Percentiles rank a stretch among this genome's conserved stretches.
Evolutionary conservation across 2,329 filamentous ascomycete genomes (phyloP).

Genomic region (Ophiosphaerella herpotricha): DNA sequence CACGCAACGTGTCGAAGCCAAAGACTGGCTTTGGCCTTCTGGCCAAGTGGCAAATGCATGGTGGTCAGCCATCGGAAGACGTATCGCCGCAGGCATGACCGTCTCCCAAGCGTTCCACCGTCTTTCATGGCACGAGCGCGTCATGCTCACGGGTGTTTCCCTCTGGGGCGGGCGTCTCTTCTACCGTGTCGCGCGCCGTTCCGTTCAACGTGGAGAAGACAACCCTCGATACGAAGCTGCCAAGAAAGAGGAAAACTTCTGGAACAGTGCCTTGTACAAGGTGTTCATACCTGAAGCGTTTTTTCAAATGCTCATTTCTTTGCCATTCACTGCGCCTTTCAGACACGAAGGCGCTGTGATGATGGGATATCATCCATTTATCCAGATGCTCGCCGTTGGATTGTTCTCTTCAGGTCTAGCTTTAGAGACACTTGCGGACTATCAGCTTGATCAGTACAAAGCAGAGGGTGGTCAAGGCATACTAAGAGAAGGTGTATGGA

Average conservation of each 20-base stretch:
- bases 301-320: constrained; percentile 60
- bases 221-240: constrained; percentile 59
- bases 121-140: constrained; percentile 59
- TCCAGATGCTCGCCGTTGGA: constrained; percentile 54
- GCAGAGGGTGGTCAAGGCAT: constrained; percentile 49
- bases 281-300: constrained; percentile 63
- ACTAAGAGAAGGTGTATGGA: constrained; percentile 64
- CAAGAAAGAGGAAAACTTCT: constrained; percentile 60
- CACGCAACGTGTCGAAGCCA: constrained; percentile 62
- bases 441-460: constrained; percentile 59
- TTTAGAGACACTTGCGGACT: constrained; percentile 62
- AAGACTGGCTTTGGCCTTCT: constrained; percentile 64
- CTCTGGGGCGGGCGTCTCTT: constrained; percentile 63
- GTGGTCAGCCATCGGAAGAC: constrained; percentile 63
- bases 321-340: constrained; percentile 63
- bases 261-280: constrained; percentile 60
- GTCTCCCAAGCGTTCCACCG: constrained; percentile 53
- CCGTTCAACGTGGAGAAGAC: constrained; percentile 57
- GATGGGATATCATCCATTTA: constrained; percentile 43
- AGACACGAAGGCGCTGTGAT: constrained; percentile 48
- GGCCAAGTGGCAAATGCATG: constrained; percentile 62
- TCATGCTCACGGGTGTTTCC: constrained; percentile 61
- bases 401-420: constrained; percentile 62
- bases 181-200: constrained; percentile 58
- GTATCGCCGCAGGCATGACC: constrained; percentile 54